These are phyloP conservation scores for Bipolaris gigantea DNA, from an alignment of 2,329 filamentous ascomycete genomes.

Conservation along the genomic window DNA sequence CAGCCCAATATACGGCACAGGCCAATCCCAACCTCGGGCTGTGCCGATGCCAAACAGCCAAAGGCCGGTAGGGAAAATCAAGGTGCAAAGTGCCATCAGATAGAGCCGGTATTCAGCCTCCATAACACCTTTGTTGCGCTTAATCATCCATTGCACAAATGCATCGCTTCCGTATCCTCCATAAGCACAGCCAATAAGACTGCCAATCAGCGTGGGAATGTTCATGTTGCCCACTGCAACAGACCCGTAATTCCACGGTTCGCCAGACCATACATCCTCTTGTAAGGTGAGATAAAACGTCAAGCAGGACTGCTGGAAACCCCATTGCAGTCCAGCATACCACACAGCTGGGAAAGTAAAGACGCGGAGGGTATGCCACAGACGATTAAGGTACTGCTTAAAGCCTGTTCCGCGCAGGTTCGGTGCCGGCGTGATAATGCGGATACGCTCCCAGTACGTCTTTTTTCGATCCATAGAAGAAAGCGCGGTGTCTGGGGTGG, in stretches of 20 bases:
- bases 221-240: background rate
- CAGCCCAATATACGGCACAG: background rate
- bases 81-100: background rate
- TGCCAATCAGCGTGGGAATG: conserved; percentile 1
- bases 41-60: conserved; percentile 1
- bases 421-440: background rate
- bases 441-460: background rate
- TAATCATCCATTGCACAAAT: conserved; percentile 1
- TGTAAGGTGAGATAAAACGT: conserved; percentile 1
- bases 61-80: background rate
- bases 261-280: background rate
- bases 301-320: conserved; percentile 1
- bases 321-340: conserved; percentile 1
- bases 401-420: conserved; percentile 1
- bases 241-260: background rate
- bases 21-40: background rate
- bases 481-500: background rate
- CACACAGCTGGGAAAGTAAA: conserved; percentile 2
- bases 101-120: conserved; percentile 1
- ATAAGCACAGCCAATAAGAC: background rate
- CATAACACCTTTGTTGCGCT: conserved; percentile 1
- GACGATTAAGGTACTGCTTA: background rate
- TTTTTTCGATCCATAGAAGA: background rate
- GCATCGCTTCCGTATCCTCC: background rate
- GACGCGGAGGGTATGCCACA: background rate